These are phyloP conservation scores for Bisporella sp. DNA, from an alignment of 2,329 filamentous ascomycete species.

Conservation along the genomic window DNA sequence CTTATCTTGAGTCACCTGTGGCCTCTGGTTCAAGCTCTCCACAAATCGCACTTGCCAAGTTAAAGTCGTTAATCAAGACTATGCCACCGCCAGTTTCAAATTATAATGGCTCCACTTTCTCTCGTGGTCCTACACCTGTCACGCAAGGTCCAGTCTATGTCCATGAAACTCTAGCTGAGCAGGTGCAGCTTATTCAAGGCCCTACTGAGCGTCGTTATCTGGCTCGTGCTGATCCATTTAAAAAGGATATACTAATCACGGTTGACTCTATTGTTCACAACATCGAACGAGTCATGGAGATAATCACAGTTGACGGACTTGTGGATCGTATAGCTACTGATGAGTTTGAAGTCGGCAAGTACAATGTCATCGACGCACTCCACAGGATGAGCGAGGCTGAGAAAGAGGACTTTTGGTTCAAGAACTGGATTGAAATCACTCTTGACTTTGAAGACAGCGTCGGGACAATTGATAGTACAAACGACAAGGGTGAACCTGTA, in stretches of 20 bases:
- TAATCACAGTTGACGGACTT: conserved; percentile 4
- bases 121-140: too few species aligned
- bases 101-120: too few species aligned
- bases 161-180: too few species aligned
- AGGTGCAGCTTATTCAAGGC: neutral
- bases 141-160: too few species aligned
- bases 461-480: neutral
- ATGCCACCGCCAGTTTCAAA: too few species aligned
- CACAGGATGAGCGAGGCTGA: conserved; percentile 3
- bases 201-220: neutral
- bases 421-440: conserved; percentile 14
- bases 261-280: conserved; percentile 10
- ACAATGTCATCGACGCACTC: neutral
- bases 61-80: too few species aligned
- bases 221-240: conserved; percentile 7
- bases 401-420: conserved; percentile 7
- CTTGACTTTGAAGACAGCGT: conserved; percentile 5
- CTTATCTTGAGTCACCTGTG: too few species aligned
- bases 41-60: too few species aligned
- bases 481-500: neutral
- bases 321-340: conserved; percentile 1
- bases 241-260: conserved; percentile 14
- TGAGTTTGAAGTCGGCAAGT: neutral
- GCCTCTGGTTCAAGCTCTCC: too few species aligned
- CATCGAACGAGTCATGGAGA: conserved; percentile 5